These are phyloP conservation scores for Hyphodiscus sp. DNA, from an alignment of 2,329 filamentous ascomycete species.

Conservation along the genomic window DNA sequence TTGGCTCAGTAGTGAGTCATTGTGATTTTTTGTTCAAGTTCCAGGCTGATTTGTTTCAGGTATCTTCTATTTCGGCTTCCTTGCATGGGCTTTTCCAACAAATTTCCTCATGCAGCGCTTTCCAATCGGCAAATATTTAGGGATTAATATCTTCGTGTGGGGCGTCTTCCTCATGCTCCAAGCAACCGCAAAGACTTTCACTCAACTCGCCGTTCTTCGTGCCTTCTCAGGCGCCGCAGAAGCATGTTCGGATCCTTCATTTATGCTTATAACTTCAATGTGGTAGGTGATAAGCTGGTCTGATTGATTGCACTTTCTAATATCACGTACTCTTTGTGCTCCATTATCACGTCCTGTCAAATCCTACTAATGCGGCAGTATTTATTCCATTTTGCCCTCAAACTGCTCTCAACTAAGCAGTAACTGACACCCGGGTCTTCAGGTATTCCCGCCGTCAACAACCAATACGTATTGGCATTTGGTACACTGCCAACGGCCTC, in stretches of 20 bases:
- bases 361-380: too few relatives aligned
- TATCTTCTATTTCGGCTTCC: background rate
- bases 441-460: slow-evolving; percentile 57
- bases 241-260: slow-evolving; percentile 38
- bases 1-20: slow-evolving; percentile 34
- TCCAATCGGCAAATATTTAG: slow-evolving; percentile 48
- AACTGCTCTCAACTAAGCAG: too few relatives aligned
- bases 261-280: slow-evolving; percentile 60
- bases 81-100: slow-evolving; percentile 34
- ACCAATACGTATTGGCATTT: slow-evolving; percentile 50
- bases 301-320: too few relatives aligned
- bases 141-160: slow-evolving; percentile 45
- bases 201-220: slow-evolving; percentile 43
- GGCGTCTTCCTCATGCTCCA: slow-evolving; percentile 45
- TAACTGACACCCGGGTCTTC: too few relatives aligned
- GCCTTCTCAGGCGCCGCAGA: slow-evolving; percentile 49
- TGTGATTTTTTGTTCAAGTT: too few relatives aligned
- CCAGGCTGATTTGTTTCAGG: background rate
- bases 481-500: slow-evolving; percentile 53
- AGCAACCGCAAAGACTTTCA: slow-evolving; percentile 44
- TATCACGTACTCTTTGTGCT: too few relatives aligned
- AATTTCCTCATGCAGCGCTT: slow-evolving; percentile 46
- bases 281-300: slow-evolving; percentile 47
- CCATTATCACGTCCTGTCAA: too few relatives aligned
- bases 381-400: too few relatives aligned